phyloP scores from a whole-genome alignment of 352 stramenopile genomes.

The Phytophthora pseudosyringae region DNA sequence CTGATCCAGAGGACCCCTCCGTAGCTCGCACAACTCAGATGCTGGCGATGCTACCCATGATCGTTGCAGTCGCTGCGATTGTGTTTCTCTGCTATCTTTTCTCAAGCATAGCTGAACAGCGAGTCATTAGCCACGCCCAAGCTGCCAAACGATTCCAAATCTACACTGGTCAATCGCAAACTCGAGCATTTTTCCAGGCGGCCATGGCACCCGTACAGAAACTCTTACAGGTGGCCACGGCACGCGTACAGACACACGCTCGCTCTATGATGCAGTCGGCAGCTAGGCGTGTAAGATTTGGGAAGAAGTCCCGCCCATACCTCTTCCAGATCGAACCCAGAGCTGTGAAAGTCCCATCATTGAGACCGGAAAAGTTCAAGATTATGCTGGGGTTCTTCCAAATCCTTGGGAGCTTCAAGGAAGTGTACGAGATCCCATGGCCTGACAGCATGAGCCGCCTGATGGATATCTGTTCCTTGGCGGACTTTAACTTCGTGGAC shows the following conservation, averaged over 20 bases:
- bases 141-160: slow-evolving; percentile 65
- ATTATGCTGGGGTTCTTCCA: slow-evolving; percentile 83
- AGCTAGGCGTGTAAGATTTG: slow-evolving; percentile 3
- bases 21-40: slow-evolving; percentile 46
- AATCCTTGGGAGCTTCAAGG: slow-evolving; percentile 76
- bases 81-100: slow-evolving; percentile 55
- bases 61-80: slow-evolving; percentile 38
- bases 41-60: slow-evolving; percentile 52
- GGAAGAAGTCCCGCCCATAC: neutral
- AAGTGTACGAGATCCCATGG: slow-evolving; percentile 78
- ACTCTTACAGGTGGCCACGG: slow-evolving; percentile 31
- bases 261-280: slow-evolving; percentile 21
- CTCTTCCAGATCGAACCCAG: slow-evolving; percentile 55
- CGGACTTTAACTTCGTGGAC: slow-evolving; percentile 73
- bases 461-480: slow-evolving; percentile 74
- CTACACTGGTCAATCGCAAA: slow-evolving; percentile 33
- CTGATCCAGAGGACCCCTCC: slow-evolving; percentile 42
- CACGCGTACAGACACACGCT: slow-evolving; percentile 8
- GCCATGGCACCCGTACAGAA: slow-evolving; percentile 22
- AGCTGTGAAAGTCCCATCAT: slow-evolving; percentile 27
- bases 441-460: slow-evolving; percentile 59
- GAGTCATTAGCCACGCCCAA: slow-evolving; percentile 56
- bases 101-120: slow-evolving; percentile 50
- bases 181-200: slow-evolving; percentile 30
- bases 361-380: slow-evolving; percentile 79